These are phyloP conservation scores for Coniochaeta sp. DNA, from an alignment of 2,329 filamentous ascomycete species.

Conservation along the genomic window DNA sequence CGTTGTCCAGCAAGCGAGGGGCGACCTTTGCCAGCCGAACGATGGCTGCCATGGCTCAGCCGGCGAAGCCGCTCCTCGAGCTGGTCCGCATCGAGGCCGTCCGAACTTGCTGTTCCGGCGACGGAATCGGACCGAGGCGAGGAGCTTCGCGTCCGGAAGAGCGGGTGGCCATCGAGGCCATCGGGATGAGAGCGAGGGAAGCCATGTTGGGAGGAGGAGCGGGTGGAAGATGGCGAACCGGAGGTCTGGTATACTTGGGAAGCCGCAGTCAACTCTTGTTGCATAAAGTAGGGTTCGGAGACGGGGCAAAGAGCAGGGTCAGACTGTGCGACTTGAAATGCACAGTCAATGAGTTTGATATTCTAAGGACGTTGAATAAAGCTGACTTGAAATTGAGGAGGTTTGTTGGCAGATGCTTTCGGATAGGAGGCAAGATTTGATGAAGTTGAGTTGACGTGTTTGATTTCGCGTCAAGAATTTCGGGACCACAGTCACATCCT, in stretches of 20 bases:
- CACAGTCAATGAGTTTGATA: constrained; percentile 33
- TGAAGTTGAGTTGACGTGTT: not conserved
- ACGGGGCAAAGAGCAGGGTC: constrained; percentile 19
- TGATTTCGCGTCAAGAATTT: not conserved
- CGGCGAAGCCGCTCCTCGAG: constrained; percentile 44
- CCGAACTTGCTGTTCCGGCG: constrained; percentile 15
- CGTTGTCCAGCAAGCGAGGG: constrained; percentile 38
- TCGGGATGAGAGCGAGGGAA: constrained; percentile 33
- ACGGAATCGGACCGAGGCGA: constrained; percentile 24
- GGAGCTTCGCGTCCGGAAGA: constrained; percentile 24
- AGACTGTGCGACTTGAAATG: constrained; percentile 44
- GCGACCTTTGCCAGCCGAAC: constrained; percentile 18
- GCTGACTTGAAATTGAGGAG: not conserved
- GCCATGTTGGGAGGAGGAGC: constrained; percentile 49
- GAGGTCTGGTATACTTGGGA: constrained; percentile 31
- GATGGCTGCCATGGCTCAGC: constrained; percentile 35
- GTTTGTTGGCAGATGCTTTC: not conserved
- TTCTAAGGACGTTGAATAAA: not conserved
- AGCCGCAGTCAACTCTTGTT: constrained; percentile 46
- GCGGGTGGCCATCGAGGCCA: constrained; percentile 24
- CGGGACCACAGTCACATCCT: not conserved
- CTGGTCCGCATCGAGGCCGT: constrained; percentile 28
- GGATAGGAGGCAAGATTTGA: not conserved
- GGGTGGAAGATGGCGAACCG: constrained; percentile 21
- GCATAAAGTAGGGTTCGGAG: constrained; percentile 51